Conservation (phyloP, 2,329 filamentous ascomycete genomes). For the Niveomyces coronatus region DNA sequence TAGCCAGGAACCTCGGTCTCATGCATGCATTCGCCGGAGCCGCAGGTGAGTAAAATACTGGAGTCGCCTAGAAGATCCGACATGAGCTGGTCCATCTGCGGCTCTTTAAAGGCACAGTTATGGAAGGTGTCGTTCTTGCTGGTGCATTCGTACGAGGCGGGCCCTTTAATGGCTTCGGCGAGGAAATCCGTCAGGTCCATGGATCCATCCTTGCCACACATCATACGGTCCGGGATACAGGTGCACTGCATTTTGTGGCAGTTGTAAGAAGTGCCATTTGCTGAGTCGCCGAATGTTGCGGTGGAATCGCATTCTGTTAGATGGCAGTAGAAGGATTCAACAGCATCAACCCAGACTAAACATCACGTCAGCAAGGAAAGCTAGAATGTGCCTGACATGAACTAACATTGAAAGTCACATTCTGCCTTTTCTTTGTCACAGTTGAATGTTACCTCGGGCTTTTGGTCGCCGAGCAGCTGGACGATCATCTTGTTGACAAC, state of each 20-base stretch:
- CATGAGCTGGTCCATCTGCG: slow-evolving; percentile 86
- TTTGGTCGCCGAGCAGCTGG: slow-evolving; percentile 71
- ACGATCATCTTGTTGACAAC: slow-evolving; percentile 94
- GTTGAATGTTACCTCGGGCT: slow-evolving; percentile 89
- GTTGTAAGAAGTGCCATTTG: slow-evolving; percentile 75
- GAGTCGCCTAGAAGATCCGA: slow-evolving; percentile 81
- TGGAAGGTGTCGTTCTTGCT: slow-evolving; percentile 53
- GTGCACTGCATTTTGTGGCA: slow-evolving; percentile 79
- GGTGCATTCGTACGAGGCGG: slow-evolving; percentile 70
- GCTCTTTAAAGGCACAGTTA: slow-evolving; percentile 77
- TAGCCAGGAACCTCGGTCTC: slow-evolving; percentile 90
- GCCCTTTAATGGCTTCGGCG: slow-evolving; percentile 70
- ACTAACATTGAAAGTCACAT: slow-evolving; percentile 90
- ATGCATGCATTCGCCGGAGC: slow-evolving; percentile 86
- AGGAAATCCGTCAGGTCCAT: slow-evolving; percentile 90
- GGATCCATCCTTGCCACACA: slow-evolving; percentile 84
- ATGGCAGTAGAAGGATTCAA: slow-evolving; percentile 93
- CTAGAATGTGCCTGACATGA: not conserved
- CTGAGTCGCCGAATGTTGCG: slow-evolving; percentile 54
- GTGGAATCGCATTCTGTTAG: slow-evolving; percentile 69
- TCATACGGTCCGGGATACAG: slow-evolving; percentile 84
- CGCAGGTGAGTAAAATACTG: slow-evolving; percentile 75
- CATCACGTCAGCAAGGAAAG: slow-evolving; percentile 7
- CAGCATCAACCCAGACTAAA: slow-evolving; percentile 87
- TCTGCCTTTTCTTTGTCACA: slow-evolving; percentile 65